Percentiles rank a stretch among this genome's conserved stretches.
Conservation (phyloP, 139 green algal genomes). For the Pleodorina starrii region DNA sequence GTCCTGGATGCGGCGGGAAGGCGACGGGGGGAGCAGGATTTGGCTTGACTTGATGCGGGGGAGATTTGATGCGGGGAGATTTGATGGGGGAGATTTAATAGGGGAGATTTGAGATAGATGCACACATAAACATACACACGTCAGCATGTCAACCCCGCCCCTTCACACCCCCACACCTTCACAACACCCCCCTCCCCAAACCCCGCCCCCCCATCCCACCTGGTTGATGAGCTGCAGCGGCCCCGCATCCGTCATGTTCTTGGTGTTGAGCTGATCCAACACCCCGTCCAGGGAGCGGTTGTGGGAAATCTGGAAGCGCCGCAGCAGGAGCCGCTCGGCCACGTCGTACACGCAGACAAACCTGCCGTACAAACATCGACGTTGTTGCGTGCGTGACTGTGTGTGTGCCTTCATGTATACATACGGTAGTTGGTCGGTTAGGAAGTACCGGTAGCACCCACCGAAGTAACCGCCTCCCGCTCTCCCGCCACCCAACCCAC, state of each 20-base stretch:
- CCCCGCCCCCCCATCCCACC: not conserved
- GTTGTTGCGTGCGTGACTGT: no score
- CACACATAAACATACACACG: not conserved
- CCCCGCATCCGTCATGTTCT: slow-evolving; percentile 93
- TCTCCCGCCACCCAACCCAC: no score
- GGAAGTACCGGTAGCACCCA: no score
- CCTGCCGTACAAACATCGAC: slow-evolving; percentile 64
- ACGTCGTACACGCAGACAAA: slow-evolving; percentile 98
- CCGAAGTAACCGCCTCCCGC: no score
- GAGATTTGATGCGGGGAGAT: no score
- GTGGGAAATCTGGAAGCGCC: slow-evolving; percentile 81
- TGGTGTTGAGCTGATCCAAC: slow-evolving; percentile 93
- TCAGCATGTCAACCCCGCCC: not conserved
- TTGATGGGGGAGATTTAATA: no score
- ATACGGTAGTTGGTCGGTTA: no score
- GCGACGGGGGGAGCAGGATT: no score
- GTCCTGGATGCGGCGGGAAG: no score
- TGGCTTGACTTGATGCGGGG: no score
- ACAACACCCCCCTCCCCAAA: not conserved
- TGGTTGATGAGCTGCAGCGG: slow-evolving; percentile 88
- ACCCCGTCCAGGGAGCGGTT: slow-evolving; percentile 89
- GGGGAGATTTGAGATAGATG: no score
- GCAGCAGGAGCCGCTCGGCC: slow-evolving; percentile 90
- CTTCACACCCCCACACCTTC: not conserved
- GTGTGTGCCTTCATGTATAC: no score